phyloP scores from a whole-genome alignment of 768 basidiomycete genomes.

The Tricholoma saponaceum region DNA sequence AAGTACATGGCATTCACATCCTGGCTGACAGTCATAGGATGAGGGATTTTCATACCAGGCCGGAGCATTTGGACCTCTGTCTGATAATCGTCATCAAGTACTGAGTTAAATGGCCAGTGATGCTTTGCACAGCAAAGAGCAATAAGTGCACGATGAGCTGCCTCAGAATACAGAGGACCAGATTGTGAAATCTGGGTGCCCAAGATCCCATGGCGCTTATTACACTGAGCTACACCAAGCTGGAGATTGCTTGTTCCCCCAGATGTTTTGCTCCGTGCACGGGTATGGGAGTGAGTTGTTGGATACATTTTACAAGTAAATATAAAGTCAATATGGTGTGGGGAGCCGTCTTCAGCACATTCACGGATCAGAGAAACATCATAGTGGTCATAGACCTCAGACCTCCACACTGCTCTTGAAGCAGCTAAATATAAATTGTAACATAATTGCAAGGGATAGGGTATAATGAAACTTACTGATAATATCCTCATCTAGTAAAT shows the following conservation, averaged over 20 bases:
- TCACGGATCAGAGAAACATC: constrained; percentile 12
- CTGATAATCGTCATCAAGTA: constrained; percentile 23
- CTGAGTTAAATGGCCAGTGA: constrained; percentile 20
- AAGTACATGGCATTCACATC: constrained; percentile 16
- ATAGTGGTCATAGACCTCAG: constrained; percentile 16
- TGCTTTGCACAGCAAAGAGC: constrained; percentile 20
- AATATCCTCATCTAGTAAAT: background rate
- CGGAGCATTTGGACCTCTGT: constrained; percentile 24
- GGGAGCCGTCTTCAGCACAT: background rate
- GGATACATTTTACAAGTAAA: constrained; percentile 9
- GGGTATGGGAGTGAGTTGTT: background rate
- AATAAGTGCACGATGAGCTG: constrained; percentile 19
- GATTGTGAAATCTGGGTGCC: background rate
- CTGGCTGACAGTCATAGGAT: constrained; percentile 12
- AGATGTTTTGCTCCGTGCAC: constrained; percentile 11
- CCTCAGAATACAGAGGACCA: constrained; percentile 10
- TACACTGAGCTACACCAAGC: constrained; percentile 7
- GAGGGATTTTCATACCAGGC: constrained; percentile 21
- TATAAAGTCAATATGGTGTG: constrained; percentile 4
- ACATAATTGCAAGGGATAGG: background rate
- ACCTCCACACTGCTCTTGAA: constrained; percentile 1
- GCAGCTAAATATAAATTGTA: background rate
- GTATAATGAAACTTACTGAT: background rate
- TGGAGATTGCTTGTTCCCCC: constrained; percentile 22
- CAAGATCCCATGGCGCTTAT: constrained; percentile 4